These are phyloP conservation scores for Chytridium lagenaria DNA, from an alignment of 371 early-diverging fungal species.

Conservation along the genomic window DNA sequence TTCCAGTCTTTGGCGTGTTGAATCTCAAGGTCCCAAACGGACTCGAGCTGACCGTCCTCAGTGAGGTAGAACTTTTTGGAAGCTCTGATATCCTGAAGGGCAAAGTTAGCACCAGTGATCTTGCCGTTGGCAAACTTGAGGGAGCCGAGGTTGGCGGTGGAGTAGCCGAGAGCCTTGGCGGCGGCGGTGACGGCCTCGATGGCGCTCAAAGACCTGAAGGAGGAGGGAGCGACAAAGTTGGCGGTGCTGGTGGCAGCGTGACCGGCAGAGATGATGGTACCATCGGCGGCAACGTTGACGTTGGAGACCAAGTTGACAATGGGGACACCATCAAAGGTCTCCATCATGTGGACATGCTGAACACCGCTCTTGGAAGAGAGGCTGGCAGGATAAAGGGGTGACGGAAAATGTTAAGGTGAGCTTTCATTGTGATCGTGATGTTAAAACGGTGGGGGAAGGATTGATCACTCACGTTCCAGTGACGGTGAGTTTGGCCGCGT, in stretches of 20 bases:
- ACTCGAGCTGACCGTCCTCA: not conserved
- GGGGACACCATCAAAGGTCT: slow-evolving; percentile 72
- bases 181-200: slow-evolving; percentile 6
- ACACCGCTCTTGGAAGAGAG: not conserved
- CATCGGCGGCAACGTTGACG: slow-evolving; percentile 63
- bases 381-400: no score
- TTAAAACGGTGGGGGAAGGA: not conserved
- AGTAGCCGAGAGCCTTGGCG: slow-evolving; percentile 15
- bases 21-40: slow-evolving; percentile 16
- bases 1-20: slow-evolving; percentile 5
- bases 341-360: slow-evolving; percentile 75
- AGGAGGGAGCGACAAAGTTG: slow-evolving; percentile 4
- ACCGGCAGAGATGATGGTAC: slow-evolving; percentile 7
- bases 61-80: slow-evolving; percentile 29
- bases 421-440: not conserved
- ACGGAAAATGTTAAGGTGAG: not conserved
- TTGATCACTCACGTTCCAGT: not conserved
- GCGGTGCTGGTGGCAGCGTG: slow-evolving; percentile 9
- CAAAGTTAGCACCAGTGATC: slow-evolving; percentile 29
- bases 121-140: slow-evolving; percentile 8
- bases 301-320: slow-evolving; percentile 83
- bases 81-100: slow-evolving; percentile 35
- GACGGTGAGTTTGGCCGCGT: not conserved
- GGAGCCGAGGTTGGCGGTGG: not conserved
- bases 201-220: not conserved